These are phyloP conservation scores for Moniliella sp. DNA, from an alignment of 1,284 basidiomycete species.

Conservation along the genomic window DNA sequence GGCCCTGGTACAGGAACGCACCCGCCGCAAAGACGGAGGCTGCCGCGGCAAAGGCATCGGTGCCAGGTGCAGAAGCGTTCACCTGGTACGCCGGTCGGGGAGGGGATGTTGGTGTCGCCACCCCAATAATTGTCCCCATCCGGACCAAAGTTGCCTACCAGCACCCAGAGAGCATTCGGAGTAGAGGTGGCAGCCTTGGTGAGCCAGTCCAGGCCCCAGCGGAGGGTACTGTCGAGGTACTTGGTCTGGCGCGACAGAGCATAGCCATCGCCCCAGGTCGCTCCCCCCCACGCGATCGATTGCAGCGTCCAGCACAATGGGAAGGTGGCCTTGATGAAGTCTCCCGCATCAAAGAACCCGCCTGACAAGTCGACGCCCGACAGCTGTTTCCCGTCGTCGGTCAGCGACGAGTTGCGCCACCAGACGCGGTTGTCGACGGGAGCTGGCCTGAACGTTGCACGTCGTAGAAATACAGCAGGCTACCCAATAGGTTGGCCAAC, in stretches of 20 bases:
- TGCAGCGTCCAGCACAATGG: slow-evolving; percentile 52
- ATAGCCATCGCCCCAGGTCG: slow-evolving; percentile 61
- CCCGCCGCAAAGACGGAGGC: slow-evolving; percentile 68
- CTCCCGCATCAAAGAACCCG: slow-evolving; percentile 68
- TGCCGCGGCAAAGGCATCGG: slow-evolving; percentile 61
- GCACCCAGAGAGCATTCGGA: slow-evolving; percentile 52
- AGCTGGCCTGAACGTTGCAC: slow-evolving; percentile 63
- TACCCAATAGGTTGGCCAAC: slow-evolving; percentile 58
- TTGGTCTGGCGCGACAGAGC: slow-evolving; percentile 60
- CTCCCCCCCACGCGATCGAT: slow-evolving; percentile 65
- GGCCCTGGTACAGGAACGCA: slow-evolving; percentile 52
- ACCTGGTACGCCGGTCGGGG: slow-evolving; percentile 56
- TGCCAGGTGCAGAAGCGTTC: slow-evolving; percentile 56
- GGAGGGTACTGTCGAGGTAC: slow-evolving; percentile 51
- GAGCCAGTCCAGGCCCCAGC: slow-evolving; percentile 76
- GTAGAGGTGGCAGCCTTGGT: slow-evolving; percentile 70
- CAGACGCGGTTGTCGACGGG: slow-evolving; percentile 49
- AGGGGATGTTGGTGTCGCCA: slow-evolving; percentile 57
- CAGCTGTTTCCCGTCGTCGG: slow-evolving; percentile 55
- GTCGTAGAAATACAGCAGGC: slow-evolving; percentile 69
- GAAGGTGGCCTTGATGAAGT: slow-evolving; percentile 50
- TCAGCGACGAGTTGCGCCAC: slow-evolving; percentile 63
- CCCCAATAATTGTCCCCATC: slow-evolving; percentile 64
- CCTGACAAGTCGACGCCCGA: slow-evolving; percentile 52
- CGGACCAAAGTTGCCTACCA: slow-evolving; percentile 47